Base-by-base conservation (phyloP, 352 stramenopile genomes). In the Globisporangium parvum region DNA sequence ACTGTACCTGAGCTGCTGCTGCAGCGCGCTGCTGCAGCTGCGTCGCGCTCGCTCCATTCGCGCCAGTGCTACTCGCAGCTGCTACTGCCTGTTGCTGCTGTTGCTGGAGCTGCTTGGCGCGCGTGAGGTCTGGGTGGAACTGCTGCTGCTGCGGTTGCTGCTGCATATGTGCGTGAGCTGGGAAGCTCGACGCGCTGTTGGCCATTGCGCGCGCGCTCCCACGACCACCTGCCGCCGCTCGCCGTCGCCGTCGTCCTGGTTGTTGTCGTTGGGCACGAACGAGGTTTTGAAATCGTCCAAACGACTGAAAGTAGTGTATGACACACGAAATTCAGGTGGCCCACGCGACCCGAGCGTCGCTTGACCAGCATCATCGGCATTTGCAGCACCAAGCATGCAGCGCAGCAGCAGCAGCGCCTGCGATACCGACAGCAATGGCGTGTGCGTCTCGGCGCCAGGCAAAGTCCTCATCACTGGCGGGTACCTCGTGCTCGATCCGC, bases 381-480 rank as follows among this genome's bases (percentile, higher is more conserved):
- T 8, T 12, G 31, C 31, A 5, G 31, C 47, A 52, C 18, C 12
- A 45, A 9, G 14, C 14, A 45, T n/a, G 5, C 18, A 18, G 14
- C n/a, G 39, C 14, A 45, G 15, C 18, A 5, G 11, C n/a, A 33
- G 6, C 5, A 46, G n/a, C n/a, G n/a, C n/a, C n/a, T 42, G 31
- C 35, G 44, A 53, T n/a, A n/a, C n/a, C 45, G 26, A 53, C 15
- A 20, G 20, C 23, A n/a, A 21, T 6, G n/a, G 28, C 23, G 42
- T 78, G 58, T 63, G 80, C 53, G 91, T 98, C 42, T 98, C 93
- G 42, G 93, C 91, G 40, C 96, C 96, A 6, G 96, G 96, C n/a
- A 99, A 99, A 69, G 88, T 98, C 50, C 75, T 99, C 37, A 67
- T 99, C 45, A 95, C 91, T 9, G 96, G 96, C 37, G 96, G 96